A percentile compares a stretch with the other conserved stretches of the same genome.
Evolutionary conservation across 2,329 filamentous ascomycete species (phyloP).

Genomic region (Tolypocladium tundrense): DNA sequence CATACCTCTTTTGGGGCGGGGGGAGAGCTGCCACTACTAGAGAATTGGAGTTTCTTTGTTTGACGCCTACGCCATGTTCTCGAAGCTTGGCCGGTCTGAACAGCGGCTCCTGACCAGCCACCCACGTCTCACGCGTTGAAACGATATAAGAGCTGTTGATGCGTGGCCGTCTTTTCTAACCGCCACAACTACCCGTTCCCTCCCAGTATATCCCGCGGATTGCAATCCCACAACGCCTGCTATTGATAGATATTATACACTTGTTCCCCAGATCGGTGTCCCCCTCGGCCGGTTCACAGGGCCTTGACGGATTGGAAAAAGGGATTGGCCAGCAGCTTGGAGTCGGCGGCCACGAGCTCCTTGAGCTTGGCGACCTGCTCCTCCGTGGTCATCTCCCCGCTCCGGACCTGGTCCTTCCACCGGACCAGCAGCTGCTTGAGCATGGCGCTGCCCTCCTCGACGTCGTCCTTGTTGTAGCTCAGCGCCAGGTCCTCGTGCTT

Average conservation of each 20-base stretch:
- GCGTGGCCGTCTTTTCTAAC: neutral
- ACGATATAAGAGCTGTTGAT: neutral
- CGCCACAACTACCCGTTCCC: neutral
- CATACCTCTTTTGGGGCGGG: constrained; percentile 24
- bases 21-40: constrained; percentile 26
- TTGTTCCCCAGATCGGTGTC: neutral
- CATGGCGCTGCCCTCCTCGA: constrained; percentile 77
- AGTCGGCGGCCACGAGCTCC: constrained; percentile 66
- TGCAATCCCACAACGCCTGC: neutral
- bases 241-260: neutral
- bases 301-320: constrained; percentile 61
- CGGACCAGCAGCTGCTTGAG: constrained; percentile 72
- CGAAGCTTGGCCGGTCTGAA: neutral
- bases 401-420: constrained; percentile 73
- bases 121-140: neutral
- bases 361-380: constrained; percentile 72
- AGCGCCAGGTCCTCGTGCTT: constrained; percentile 56
- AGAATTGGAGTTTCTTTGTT: constrained; percentile 29
- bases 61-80: constrained; percentile 1
- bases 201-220: neutral
- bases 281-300: constrained; percentile 23
- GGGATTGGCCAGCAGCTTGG: constrained; percentile 51
- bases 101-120: neutral
- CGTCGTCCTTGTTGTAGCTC: constrained; percentile 69
- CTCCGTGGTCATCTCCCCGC: constrained; percentile 52